phyloP scores from a whole-genome alignment of 1,284 basidiomycete genomes.

The Xerocomus nothofagi region DNA sequence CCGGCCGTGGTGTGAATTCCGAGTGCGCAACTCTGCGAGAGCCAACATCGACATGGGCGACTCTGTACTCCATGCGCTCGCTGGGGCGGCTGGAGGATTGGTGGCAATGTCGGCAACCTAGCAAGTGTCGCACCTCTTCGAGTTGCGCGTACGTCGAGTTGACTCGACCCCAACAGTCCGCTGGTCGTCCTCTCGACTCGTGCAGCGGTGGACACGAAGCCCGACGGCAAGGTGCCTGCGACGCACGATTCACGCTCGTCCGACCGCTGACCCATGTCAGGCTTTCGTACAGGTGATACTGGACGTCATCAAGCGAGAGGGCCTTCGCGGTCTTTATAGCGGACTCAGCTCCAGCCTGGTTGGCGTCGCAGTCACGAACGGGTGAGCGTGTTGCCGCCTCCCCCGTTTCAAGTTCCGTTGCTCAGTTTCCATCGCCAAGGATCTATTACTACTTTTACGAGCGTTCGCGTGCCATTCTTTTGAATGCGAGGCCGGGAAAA shows the following conservation, averaged over 20 bases:
- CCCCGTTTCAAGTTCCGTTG: neutral
- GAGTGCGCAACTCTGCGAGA: too few relatives aligned
- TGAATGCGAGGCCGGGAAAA: constrained; percentile 56
- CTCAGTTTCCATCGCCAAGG: constrained; percentile 37
- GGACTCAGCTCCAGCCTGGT: constrained; percentile 86
- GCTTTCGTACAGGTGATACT: constrained; percentile 52
- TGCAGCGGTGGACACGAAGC: constrained; percentile 88
- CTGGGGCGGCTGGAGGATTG: constrained; percentile 90
- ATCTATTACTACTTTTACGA: constrained; percentile 88
- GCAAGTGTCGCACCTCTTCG: constrained; percentile 44
- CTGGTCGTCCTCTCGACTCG: constrained; percentile 91
- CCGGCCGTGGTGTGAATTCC: neutral
- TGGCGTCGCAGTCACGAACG: constrained; percentile 94
- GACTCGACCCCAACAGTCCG: constrained; percentile 55
- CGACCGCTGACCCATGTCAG: constrained; percentile 43
- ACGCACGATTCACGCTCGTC: neutral
- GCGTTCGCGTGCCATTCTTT: constrained; percentile 56
- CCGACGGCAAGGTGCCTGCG: constrained; percentile 60
- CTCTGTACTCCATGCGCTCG: constrained; percentile 85
- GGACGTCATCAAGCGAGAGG: constrained; percentile 85
- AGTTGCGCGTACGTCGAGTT: constrained; percentile 10
- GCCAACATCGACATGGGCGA: constrained; percentile 57
- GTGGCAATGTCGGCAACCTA: constrained; percentile 86
- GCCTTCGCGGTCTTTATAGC: constrained; percentile 82
- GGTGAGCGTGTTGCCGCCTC: constrained; percentile 46